Evolutionary conservation across 176 grass and related monocot genomes (phyloP).

Genomic region (Neostapfia colusana): DNA sequence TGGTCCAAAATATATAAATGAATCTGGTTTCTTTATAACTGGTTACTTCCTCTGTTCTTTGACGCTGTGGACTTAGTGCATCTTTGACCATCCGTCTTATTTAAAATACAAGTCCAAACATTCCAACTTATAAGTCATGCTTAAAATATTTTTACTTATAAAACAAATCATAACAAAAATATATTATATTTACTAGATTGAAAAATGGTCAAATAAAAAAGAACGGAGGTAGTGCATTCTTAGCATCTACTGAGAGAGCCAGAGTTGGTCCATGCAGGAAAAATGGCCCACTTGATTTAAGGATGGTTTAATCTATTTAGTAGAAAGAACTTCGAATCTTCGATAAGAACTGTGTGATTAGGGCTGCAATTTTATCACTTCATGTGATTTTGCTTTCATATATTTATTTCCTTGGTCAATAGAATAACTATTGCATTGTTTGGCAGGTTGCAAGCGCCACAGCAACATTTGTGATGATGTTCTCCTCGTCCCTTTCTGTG

Average conservation of each 20-base stretch:
- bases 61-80: no score
- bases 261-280: background rate
- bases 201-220: no score
- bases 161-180: no score
- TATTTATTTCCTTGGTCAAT: background rate
- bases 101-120: no score
- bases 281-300: background rate
- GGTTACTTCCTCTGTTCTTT: no score
- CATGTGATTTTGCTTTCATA: background rate
- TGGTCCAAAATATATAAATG: no score
- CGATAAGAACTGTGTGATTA: background rate
- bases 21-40: no score
- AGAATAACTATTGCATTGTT: background rate
- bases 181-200: no score
- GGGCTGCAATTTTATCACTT: background rate
- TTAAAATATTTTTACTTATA: no score
- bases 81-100: no score
- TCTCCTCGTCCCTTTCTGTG: constrained; percentile 95
- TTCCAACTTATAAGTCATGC: no score
- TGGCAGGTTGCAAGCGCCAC: constrained; percentile 91
- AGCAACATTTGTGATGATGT: constrained; percentile 99
- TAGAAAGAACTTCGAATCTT: background rate
- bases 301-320: background rate
- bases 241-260: background rate
- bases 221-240: background rate